Percentiles rank a stretch among this genome's conserved stretches.
Conservation (phyloP, 768 basidiomycete species). For the Tricholoma flavovirens region DNA sequence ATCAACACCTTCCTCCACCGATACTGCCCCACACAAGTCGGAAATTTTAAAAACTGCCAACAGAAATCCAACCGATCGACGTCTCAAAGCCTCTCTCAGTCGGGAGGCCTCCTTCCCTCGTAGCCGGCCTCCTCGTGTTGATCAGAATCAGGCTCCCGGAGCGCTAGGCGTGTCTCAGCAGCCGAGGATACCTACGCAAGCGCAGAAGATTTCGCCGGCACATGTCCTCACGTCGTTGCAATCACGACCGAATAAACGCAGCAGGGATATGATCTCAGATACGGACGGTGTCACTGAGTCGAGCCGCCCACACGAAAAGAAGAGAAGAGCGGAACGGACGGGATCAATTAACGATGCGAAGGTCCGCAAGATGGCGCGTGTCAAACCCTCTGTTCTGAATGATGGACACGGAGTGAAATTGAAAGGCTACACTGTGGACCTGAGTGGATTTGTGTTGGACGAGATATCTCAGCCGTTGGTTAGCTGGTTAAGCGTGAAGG, state of each 20-base stretch:
- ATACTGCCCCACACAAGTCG: background rate
- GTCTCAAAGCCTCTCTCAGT: background rate
- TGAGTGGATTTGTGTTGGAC: slow-evolving; percentile 1
- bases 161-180: background rate
- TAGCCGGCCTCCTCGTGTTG: background rate
- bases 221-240: background rate
- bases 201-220: background rate
- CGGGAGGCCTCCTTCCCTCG: background rate
- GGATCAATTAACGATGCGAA: background rate
- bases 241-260: slow-evolving; percentile 6
- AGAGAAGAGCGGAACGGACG: slow-evolving; percentile 2
- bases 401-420: background rate
- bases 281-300: background rate
- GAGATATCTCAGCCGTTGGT: slow-evolving; percentile 5
- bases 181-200: background rate
- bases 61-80: background rate
- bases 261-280: slow-evolving; percentile 2
- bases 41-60: slow-evolving; percentile 1
- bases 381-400: background rate
- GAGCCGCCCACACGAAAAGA: background rate
- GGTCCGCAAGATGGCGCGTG: background rate
- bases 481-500: slow-evolving; percentile 9
- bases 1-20: background rate
- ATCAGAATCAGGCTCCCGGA: slow-evolving; percentile 8
- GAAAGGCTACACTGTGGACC: background rate